Percentiles rank a stretch among this genome's conserved stretches.
These are phyloP conservation scores for Nadsonia commutata DNA, from an alignment of 1,139 yeast genomes.

Conservation along the genomic window DNA sequence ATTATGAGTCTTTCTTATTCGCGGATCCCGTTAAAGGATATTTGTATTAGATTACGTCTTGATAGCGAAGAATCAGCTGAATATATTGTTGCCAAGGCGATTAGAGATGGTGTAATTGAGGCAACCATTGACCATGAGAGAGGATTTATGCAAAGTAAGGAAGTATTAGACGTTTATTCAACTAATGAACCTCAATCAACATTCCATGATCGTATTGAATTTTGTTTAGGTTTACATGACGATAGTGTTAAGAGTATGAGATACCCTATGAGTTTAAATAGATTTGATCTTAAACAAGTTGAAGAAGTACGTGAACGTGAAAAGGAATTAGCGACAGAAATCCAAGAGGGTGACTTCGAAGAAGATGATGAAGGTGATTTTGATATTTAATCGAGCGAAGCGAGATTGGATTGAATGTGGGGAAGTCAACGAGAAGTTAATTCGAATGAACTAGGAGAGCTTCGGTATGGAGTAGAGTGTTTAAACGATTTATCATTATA, in stretches of 20 bases:
- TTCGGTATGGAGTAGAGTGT: too few species aligned
- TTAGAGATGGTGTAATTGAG: constrained; percentile 94
- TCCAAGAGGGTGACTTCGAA: constrained; percentile 27
- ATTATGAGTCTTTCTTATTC: constrained; percentile 86
- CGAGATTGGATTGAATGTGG: neutral
- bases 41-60: constrained; percentile 76
- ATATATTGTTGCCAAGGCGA: constrained; percentile 91
- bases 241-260: constrained; percentile 94
- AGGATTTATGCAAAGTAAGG: constrained; percentile 87
- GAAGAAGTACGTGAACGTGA: constrained; percentile 44
- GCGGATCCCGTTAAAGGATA: constrained; percentile 78
- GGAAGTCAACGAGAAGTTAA: too few species aligned
- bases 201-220: constrained; percentile 85
- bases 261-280: constrained; percentile 46
- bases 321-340: constrained; percentile 32
- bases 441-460: too few species aligned
- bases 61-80: constrained; percentile 95
- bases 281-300: constrained; percentile 37
- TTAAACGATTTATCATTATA: too few species aligned
- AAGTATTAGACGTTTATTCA: constrained; percentile 72
- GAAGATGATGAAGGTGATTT: constrained; percentile 30
- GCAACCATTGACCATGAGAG: constrained; percentile 84
- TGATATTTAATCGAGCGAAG: constrained; percentile 17
- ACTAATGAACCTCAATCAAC: constrained; percentile 77
- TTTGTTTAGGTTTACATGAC: constrained; percentile 80